These are phyloP conservation scores for Vitellaria paradoxa DNA, from an alignment of 179 eudicot genomes.

Conservation along the genomic window DNA sequence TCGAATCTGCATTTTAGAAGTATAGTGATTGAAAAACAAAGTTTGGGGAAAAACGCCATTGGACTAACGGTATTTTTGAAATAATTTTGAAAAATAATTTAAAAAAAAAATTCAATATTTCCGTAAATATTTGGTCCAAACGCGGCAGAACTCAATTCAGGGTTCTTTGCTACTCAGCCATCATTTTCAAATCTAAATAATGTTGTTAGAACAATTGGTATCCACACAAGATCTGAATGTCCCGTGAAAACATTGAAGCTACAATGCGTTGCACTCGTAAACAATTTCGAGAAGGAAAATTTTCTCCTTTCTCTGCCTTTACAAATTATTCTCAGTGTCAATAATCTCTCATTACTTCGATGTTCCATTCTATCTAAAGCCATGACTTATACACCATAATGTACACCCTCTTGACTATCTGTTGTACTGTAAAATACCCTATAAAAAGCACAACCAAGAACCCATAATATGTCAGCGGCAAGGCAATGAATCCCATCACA, in stretches of 20 bases:
- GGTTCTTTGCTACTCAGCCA: constrained; percentile 8
- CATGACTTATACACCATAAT: constrained; percentile 40
- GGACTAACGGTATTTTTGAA: no score
- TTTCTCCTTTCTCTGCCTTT: background rate
- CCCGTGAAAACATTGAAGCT: background rate
- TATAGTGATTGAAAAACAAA: no score
- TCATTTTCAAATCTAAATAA: background rate
- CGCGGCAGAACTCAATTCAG: background rate
- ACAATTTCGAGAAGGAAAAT: background rate
- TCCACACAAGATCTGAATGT: constrained; percentile 1
- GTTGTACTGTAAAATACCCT: constrained; percentile 44
- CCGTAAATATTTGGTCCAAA: no score
- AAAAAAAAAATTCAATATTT: no score
- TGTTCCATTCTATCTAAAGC: constrained; percentile 30
- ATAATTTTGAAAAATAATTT: no score
- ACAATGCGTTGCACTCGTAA: constrained; percentile 5
- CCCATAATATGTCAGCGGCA: constrained; percentile 44
- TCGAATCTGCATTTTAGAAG: no score
- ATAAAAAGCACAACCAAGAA: constrained; percentile 40
- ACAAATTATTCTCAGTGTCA: background rate
- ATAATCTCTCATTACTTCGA: background rate
- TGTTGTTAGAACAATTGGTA: background rate
- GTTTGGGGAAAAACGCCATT: no score
- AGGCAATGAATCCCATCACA: constrained; percentile 30
- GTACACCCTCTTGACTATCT: constrained; percentile 43